Evolutionary conservation across 2,329 filamentous ascomycete species (phyloP).

Genomic region (Fusarium odoratissimum): DNA sequence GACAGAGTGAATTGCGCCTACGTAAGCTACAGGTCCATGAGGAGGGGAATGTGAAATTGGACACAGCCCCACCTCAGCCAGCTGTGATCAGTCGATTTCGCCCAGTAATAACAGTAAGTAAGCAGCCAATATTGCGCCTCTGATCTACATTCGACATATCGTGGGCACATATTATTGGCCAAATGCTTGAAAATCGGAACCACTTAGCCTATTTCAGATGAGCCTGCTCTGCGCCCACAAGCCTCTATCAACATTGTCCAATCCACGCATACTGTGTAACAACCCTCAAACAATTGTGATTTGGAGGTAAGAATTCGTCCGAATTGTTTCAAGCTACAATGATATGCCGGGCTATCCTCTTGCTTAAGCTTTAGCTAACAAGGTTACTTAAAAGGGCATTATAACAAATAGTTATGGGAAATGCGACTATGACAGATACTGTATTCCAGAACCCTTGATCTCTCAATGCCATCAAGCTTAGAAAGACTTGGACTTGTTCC

Average conservation of each 20-base stretch:
- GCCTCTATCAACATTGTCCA: too few relatives aligned
- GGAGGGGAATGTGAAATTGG: not conserved
- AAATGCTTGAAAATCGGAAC: not conserved
- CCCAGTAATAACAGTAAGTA: rapidly evolving
- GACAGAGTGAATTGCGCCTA: rapidly evolving
- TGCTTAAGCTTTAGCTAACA: too few relatives aligned
- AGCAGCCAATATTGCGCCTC: not conserved
- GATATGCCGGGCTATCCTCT: too few relatives aligned
- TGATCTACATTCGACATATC: not conserved
- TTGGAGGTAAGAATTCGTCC: too few relatives aligned
- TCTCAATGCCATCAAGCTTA: too few relatives aligned
- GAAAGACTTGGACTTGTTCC: too few relatives aligned
- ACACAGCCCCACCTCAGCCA: not conserved
- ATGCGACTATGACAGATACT: too few relatives aligned
- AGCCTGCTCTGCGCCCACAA: not conserved
- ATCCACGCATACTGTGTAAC: not conserved
- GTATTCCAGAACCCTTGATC: too few relatives aligned
- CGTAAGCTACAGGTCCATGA: rapidly evolving
- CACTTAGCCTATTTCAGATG: not conserved
- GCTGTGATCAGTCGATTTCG: rapidly evolving
- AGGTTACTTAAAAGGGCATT: too few relatives aligned
- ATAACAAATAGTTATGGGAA: too few relatives aligned
- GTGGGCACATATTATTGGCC: not conserved
- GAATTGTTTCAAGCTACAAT: too few relatives aligned
- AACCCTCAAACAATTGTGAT: rapidly evolving